Base-by-base conservation (phyloP, 2,329 filamentous ascomycete species). In the Trichoderma sp. region DNA sequence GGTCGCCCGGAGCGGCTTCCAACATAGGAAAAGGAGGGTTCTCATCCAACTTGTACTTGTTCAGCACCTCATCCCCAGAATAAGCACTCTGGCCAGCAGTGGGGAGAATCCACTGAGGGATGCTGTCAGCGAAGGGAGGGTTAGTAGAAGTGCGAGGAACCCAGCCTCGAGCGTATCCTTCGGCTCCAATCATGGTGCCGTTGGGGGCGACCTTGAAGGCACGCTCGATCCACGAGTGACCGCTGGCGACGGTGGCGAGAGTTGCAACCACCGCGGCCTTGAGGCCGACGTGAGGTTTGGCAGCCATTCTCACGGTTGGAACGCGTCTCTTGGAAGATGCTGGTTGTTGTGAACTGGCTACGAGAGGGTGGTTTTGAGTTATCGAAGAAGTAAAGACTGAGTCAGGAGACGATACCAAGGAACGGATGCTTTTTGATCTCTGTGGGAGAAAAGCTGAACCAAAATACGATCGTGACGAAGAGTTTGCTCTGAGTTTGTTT, bases 221-320 rank as follows among this genome's bases (percentile, higher is more conserved):
- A 76, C 91, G 85, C 81, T 98, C 94, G 62, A 95, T 87, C 95
- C 95, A 98, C 20, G 90, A 92, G 82, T 98, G 95, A 43, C 89
- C 91, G 30, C 75, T 75, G 39, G 77, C 80, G 6, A 76, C 68
- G 43, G 72, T 72, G 11, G 73, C 74, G 62, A 83, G 74, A 50
- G 82, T 77, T 30, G 82, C 74, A 36, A 84, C 72, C 4, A 76
- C 68, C 50, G 75, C 72, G 20, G 73, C 74, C 69, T 72, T 73
- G 43, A 80, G 71, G 71, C 77, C 74, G 67, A 53, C n/a, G n/a
- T 34, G 57, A 26, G 57, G 57, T 11, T 32, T 62, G 36, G 66
- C 6, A 36, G 57, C 11, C 57, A 69, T 69, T 62, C 66, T 69
- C 57, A 69, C 34, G 23, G 57, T 53, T 28, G 36, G 7, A 36